Conservation (phyloP, 805 yeast species). For the Yarrowia deformans region DNA sequence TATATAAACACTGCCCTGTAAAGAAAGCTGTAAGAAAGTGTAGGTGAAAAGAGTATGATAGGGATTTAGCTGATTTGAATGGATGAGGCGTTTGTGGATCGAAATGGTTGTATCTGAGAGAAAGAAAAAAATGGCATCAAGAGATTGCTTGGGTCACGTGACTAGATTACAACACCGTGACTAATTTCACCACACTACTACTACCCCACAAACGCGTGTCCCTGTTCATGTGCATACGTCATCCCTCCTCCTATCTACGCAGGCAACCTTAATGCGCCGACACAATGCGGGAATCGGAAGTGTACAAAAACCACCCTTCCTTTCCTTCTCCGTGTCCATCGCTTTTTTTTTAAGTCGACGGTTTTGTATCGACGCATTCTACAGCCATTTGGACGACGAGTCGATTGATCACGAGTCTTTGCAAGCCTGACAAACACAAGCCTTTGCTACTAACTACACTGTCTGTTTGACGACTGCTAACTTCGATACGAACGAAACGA, state of each 20-base stretch:
- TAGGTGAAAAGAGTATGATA: not conserved
- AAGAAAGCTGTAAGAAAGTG: too few relatives aligned
- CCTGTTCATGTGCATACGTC: slow-evolving; percentile 2
- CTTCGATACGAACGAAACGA: too few relatives aligned
- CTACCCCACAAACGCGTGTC: slow-evolving; percentile 6
- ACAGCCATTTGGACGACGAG: too few relatives aligned
- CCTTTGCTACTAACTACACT: too few relatives aligned
- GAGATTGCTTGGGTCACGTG: not conserved
- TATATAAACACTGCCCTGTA: not conserved
- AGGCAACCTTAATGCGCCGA: not conserved
- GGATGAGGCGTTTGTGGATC: not conserved
- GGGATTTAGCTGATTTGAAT: too few relatives aligned
- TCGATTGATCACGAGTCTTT: too few relatives aligned
- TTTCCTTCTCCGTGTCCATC: not conserved
- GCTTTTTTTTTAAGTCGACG: not conserved
- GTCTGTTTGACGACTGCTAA: too few relatives aligned
- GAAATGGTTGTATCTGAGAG: not conserved
- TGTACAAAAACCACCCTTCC: not conserved
- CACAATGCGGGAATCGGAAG: not conserved
- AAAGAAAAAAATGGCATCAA: too few relatives aligned
- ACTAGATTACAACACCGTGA: not conserved
- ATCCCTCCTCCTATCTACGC: slow-evolving; percentile 11
- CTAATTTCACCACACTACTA: not conserved
- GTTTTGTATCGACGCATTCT: not conserved
- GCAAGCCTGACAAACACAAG: too few relatives aligned